A percentile compares a stretch with the other conserved stretches of the same genome.
Conservation (phyloP, 768 basidiomycete genomes). For the Lanmaoa rubissima region DNA sequence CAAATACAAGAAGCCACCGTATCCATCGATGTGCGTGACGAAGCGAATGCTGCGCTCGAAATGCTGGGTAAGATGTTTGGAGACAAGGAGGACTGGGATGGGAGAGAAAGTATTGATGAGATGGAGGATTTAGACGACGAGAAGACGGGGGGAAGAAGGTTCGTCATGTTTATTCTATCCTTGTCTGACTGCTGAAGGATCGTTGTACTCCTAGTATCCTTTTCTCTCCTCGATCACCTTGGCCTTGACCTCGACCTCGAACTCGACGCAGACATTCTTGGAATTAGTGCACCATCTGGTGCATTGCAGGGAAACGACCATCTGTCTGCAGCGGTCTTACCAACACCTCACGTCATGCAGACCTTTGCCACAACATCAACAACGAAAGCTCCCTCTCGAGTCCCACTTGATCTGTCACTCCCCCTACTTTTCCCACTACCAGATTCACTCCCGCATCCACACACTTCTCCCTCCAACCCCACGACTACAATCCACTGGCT, state of each 20-base stretch:
- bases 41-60: slow-evolving; percentile 16
- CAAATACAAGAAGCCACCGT: neutral
- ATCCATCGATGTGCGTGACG: slow-evolving; percentile 8
- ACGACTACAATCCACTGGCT: neutral
- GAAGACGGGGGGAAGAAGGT: slow-evolving; percentile 49
- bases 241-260: slow-evolving; percentile 75
- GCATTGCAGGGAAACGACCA: neutral
- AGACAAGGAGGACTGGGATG: slow-evolving; percentile 55
- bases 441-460: slow-evolving; percentile 19
- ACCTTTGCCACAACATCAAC: neutral
- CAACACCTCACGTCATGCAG: neutral
- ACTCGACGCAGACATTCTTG: slow-evolving; percentile 54
- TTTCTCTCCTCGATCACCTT: slow-evolving; percentile 75
- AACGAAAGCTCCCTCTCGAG: slow-evolving; percentile 10
- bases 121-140: slow-evolving; percentile 38
- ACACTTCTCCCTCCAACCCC: slow-evolving; percentile 13
- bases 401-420: slow-evolving; percentile 49
- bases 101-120: slow-evolving; percentile 56
- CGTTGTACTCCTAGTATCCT: slow-evolving; percentile 43
- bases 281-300: slow-evolving; percentile 17
- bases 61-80: slow-evolving; percentile 57
- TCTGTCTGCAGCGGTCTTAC: slow-evolving; percentile 2
- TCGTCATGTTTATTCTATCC: slow-evolving; percentile 9
- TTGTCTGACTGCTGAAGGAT: neutral
- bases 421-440: slow-evolving; percentile 64